These are phyloP conservation scores for Datisca glomerata DNA, from an alignment of 306 rosid genomes.

Conservation along the genomic window DNA sequence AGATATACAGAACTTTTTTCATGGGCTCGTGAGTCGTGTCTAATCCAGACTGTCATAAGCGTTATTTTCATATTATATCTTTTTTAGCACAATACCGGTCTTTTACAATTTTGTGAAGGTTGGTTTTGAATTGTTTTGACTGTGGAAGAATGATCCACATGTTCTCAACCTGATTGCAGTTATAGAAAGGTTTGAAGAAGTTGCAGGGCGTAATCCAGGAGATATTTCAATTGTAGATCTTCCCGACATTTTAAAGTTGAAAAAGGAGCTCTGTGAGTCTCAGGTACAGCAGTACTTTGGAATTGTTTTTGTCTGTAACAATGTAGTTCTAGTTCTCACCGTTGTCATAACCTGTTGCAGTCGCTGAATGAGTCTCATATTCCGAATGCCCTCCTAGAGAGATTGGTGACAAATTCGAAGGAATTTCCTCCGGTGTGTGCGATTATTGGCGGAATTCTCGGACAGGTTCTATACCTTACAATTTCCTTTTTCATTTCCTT, in stretches of 20 bases:
- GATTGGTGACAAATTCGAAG: slow-evolving; percentile 38
- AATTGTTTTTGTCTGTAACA: background rate
- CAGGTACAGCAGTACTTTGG: too few relatives aligned
- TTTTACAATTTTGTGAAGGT: too few relatives aligned
- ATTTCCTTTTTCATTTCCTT: too few relatives aligned
- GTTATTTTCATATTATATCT: too few relatives aligned
- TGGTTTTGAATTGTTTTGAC: too few relatives aligned
- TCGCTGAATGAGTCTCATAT: slow-evolving; percentile 58
- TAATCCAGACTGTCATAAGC: too few relatives aligned
- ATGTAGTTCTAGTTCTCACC: slow-evolving; percentile 10
- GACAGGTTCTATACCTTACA: slow-evolving; percentile 73
- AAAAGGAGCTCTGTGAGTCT: slow-evolving; percentile 56
- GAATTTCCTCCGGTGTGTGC: slow-evolving; percentile 99
- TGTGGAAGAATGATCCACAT: background rate
- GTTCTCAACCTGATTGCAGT: slow-evolving; percentile 31
- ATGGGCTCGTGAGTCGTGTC: too few relatives aligned
- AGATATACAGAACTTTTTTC: too few relatives aligned
- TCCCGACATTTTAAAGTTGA: slow-evolving; percentile 53
- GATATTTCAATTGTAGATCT: slow-evolving; percentile 54
- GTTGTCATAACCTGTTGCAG: slow-evolving; percentile 27
- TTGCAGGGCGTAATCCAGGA: slow-evolving; percentile 52
- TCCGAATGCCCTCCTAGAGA: slow-evolving; percentile 60
- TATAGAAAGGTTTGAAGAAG: slow-evolving; percentile 70
- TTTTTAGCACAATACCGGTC: too few relatives aligned
- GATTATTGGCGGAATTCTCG: slow-evolving; percentile 82